Percentiles rank a stretch among this genome's conserved stretches.
These are phyloP conservation scores for Daedalea quercina DNA, from an alignment of 768 basidiomycete genomes.

Conservation along the genomic window DNA sequence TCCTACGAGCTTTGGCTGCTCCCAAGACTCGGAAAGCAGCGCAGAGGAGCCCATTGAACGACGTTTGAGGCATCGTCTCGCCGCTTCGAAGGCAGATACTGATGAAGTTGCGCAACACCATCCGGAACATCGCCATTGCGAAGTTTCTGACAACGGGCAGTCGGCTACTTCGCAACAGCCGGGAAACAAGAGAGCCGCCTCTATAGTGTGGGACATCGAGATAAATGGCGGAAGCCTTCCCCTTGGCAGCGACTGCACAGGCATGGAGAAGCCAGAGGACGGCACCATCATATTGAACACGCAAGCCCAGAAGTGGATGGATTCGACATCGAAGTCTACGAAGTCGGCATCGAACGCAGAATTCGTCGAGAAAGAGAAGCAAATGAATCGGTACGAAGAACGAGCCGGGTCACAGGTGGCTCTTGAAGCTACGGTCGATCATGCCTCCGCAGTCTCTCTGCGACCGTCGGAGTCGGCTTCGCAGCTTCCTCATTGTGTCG, in stretches of 20 bases:
- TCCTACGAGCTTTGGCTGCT: too few species aligned
- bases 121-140: too few species aligned
- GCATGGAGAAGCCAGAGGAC: conserved; percentile 3
- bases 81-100: too few species aligned
- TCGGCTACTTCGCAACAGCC: too few species aligned
- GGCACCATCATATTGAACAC: conserved; percentile 33
- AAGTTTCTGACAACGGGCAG: too few species aligned
- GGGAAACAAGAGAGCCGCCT: conserved; percentile 19
- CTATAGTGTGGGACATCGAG: conserved; percentile 56
- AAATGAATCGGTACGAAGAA: not conserved
- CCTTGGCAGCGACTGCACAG: conserved; percentile 9
- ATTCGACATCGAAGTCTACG: not conserved
- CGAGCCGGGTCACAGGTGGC: too few species aligned
- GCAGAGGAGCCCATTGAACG: too few species aligned
- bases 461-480: conserved; percentile 54
- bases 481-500: conserved; percentile 23
- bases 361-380: not conserved
- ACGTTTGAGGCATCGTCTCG: too few species aligned
- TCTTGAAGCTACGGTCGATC: not conserved
- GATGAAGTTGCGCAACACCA: too few species aligned
- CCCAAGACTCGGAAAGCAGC: too few species aligned
- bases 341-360: not conserved
- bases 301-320: conserved; percentile 22
- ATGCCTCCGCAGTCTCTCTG: conserved; percentile 20
- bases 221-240: conserved; percentile 18